Base-by-base conservation (phyloP, 306 rosid genomes). In the Rosa lucieae region DNA sequence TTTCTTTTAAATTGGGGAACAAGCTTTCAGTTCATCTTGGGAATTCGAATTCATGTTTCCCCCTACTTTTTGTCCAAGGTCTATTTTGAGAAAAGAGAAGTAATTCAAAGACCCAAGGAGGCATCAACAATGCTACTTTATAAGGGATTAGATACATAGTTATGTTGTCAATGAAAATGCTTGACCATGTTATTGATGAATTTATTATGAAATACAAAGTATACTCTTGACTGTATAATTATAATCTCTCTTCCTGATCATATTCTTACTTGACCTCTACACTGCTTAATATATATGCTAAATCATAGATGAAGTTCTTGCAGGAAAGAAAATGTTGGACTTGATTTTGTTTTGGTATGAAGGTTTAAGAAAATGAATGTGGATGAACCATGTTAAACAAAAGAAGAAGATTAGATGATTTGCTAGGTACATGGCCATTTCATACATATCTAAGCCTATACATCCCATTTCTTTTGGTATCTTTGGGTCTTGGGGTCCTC, bases 131-230 rank as follows among this genome's bases (percentile, higher is more conserved):
- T 89, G 88, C 89, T 81, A 74, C 82, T 76, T 81, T 79, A 62
- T 87, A 55, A 84, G 84, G 79, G 49, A 67, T 71, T 72, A 78
- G 80, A 87, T 90, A 87, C 88, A 88, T 73, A 62, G 70, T 79
- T 82, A 85, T 86, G 86, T 82, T 86, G 88, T 84, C 92, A 79
- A 80, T 77, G 69, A 84, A 32, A 87, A 82, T 85, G 89, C 89
- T 88, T 71, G 88, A 88, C 86, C 90, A 89, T 85, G 80, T 85
- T 88, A 87, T 90, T 89, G 67, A 70, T 78, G 73, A 79, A 80
- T 90, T 86, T 86, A 86, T 89, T 89, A 84, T 91, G 86, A 75
- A 71, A 88, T 75, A 92, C 87, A 83, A 86, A 88, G 68, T 84
- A 84, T 86, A 78, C 79, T 69, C 80, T 84, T 61, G 80, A 85